phyloP scores from a whole-genome alignment of 1,284 basidiomycete species.

The Caloboletus inedulis region DNA sequence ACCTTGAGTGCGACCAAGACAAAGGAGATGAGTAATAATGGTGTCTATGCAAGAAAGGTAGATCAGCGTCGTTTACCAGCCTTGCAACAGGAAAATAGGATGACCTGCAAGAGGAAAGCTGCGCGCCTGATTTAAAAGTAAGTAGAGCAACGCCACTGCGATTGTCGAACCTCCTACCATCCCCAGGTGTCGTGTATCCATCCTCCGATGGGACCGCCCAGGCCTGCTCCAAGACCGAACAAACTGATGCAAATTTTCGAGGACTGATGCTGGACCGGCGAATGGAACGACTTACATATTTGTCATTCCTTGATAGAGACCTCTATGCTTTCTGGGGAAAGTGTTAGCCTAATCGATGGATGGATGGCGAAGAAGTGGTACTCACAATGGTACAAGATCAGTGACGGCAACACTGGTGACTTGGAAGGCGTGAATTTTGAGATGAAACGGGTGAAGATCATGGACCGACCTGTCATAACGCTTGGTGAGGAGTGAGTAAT shows the following conservation, averaged over 20 bases:
- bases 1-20: slow-evolving; percentile 71
- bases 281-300: slow-evolving; percentile 61
- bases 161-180: slow-evolving; percentile 53
- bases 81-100: slow-evolving; percentile 66
- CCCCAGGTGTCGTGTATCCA: slow-evolving; percentile 81
- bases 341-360: not conserved
- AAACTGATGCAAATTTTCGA: slow-evolving; percentile 43
- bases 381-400: slow-evolving; percentile 80
- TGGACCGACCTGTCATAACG: slow-evolving; percentile 71
- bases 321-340: slow-evolving; percentile 67
- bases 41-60: slow-evolving; percentile 50
- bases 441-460: slow-evolving; percentile 5
- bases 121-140: slow-evolving; percentile 27
- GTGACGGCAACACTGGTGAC: slow-evolving; percentile 75
- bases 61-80: slow-evolving; percentile 21
- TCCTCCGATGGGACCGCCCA: slow-evolving; percentile 90
- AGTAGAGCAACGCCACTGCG: slow-evolving; percentile 9
- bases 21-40: slow-evolving; percentile 69
- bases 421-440: slow-evolving; percentile 35
- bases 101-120: slow-evolving; percentile 47
- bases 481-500: slow-evolving; percentile 36
- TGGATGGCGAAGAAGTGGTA: slow-evolving; percentile 13
- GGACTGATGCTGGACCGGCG: slow-evolving; percentile 3
- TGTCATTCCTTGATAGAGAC: slow-evolving; percentile 85
- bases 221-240: slow-evolving; percentile 72